Evolutionary conservation across 371 early-diverging fungal genomes (phyloP).

Genomic region (Mortierella sp.): DNA sequence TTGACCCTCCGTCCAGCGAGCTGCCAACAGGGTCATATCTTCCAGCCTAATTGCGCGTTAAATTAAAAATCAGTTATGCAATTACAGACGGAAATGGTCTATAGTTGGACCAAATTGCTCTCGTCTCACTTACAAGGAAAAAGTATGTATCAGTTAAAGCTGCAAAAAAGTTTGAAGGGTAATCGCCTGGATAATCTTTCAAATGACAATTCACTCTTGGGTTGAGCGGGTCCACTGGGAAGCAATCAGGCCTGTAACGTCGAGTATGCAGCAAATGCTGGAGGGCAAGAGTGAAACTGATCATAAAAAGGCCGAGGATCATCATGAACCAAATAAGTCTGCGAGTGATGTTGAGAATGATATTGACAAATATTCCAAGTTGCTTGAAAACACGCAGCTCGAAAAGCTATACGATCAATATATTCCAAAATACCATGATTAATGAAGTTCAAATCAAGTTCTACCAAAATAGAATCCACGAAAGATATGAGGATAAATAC

Average conservation of each 20-base stretch:
- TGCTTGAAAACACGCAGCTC: constrained; percentile 45
- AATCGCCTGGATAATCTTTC: constrained; percentile 6
- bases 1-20: background rate
- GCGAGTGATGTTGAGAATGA: constrained; percentile 36
- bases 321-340: constrained; percentile 31
- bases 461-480: background rate
- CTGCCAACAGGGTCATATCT: constrained; percentile 29
- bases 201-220: background rate
- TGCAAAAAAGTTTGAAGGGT: background rate
- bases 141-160: constrained; percentile 38
- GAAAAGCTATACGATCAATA: constrained; percentile 24
- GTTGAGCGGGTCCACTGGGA: no score
- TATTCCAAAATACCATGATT: background rate
- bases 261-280: constrained; percentile 38
- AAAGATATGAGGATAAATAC: constrained; percentile 14
- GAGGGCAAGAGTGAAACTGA: constrained; percentile 44
- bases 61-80: background rate
- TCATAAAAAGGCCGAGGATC: constrained; percentile 20
- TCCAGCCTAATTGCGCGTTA: constrained; percentile 31
- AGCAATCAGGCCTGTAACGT: background rate
- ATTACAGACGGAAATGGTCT: no score
- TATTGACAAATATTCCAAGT: constrained; percentile 54
- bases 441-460: background rate
- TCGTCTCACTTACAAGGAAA: constrained; percentile 39
- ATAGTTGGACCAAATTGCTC: background rate